Percentiles rank a stretch among this genome's conserved stretches.
phyloP scores from a whole-genome alignment of 148 eudicot genomes.

The Polygonum maritimum region DNA sequence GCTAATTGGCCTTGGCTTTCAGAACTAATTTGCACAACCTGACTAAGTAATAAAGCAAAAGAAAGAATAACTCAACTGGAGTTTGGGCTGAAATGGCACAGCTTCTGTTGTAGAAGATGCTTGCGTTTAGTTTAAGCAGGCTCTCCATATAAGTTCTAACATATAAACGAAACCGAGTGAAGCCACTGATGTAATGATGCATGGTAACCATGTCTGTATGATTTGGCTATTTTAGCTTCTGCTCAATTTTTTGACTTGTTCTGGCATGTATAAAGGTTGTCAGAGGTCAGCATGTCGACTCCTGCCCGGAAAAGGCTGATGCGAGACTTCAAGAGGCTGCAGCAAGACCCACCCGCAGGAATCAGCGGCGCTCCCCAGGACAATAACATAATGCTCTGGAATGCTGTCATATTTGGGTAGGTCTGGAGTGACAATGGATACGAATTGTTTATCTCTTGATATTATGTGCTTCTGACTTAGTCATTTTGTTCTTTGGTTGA shows the following conservation, averaged over 20 bases:
- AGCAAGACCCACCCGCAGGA: conserved; percentile 48
- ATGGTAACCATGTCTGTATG: not conserved
- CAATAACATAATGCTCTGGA: conserved; percentile 45
- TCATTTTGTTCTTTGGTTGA: conserved; percentile 9
- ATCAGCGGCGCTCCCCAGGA: conserved; percentile 46
- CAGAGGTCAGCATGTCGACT: conserved; percentile 34
- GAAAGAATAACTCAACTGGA: not conserved
- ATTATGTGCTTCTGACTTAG: not conserved
- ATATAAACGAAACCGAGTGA: not conserved
- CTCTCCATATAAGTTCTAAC: not conserved
- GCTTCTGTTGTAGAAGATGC: not conserved
- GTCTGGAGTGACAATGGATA: not conserved
- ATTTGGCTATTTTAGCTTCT: not conserved
- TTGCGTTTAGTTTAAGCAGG: not conserved
- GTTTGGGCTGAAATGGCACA: not conserved
- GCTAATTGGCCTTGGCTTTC: not conserved
- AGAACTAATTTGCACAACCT: not conserved
- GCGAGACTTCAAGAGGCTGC: conserved; percentile 51
- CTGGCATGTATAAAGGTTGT: not conserved
- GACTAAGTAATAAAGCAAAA: not conserved
- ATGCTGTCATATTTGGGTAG: conserved; percentile 44
- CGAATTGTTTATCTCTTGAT: not conserved
- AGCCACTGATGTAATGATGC: not conserved
- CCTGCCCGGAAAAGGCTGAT: conserved; percentile 43
- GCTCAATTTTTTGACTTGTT: not conserved